These are phyloP conservation scores for Chlorella variabilis DNA, from an alignment of 163 green algal species.

Conservation along the genomic window DNA sequence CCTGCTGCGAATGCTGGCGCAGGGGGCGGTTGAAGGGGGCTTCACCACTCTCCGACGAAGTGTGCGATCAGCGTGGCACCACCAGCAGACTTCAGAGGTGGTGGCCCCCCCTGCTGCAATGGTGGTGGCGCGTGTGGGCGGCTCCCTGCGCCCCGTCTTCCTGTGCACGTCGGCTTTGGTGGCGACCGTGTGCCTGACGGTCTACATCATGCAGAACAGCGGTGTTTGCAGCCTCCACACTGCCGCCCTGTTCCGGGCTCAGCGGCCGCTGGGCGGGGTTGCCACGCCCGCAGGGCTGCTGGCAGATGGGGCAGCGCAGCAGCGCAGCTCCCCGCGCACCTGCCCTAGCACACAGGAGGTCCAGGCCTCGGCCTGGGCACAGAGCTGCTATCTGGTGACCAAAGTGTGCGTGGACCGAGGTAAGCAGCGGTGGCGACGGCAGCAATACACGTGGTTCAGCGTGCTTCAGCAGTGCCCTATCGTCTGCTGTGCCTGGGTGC, in stretches of 20 bases:
- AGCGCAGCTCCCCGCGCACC: not conserved
- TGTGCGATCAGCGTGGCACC: too few relatives aligned
- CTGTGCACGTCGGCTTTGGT: too few relatives aligned
- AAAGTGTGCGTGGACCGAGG: conserved; percentile 20
- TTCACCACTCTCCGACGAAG: too few relatives aligned
- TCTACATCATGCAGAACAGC: not conserved
- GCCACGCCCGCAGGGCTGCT: too few relatives aligned
- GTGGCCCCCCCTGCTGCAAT: too few relatives aligned
- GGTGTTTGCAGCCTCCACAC: not conserved
- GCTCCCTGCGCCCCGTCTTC: too few relatives aligned
- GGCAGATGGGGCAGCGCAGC: not conserved
- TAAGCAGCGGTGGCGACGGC: not conserved
- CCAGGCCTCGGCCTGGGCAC: not conserved
- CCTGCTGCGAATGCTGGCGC: too few relatives aligned
- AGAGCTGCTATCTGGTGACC: conserved; percentile 15
- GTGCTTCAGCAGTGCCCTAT: not conserved
- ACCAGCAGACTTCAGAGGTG: too few relatives aligned
- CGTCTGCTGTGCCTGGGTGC: not conserved
- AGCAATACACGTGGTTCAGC: too few relatives aligned
- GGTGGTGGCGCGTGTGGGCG: too few relatives aligned
- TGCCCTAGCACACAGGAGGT: not conserved
- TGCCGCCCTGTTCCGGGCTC: not conserved
- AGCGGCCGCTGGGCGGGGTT: not conserved
- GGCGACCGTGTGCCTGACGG: not conserved
- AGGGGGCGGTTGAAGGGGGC: too few relatives aligned